A percentile compares a stretch with the other conserved stretches of the same genome.
phyloP scores from a whole-genome alignment of 2,329 filamentous ascomycete genomes.

The Alternaria sp. region DNA sequence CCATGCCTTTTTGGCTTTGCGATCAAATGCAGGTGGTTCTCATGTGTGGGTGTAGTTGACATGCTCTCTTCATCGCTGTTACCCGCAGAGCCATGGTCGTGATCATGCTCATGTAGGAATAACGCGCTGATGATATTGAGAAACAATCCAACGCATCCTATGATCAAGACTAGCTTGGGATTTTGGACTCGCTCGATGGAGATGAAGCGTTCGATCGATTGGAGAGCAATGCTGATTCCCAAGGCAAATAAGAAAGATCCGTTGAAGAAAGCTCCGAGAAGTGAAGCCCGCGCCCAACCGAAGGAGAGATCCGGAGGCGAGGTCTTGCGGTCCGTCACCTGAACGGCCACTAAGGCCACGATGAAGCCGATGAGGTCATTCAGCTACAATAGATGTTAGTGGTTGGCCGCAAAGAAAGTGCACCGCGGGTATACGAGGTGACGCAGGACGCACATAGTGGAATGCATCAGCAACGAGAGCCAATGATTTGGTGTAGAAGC shows the following conservation, averaged over 20 bases:
- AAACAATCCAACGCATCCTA: slow-evolving; percentile 71
- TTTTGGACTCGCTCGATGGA: slow-evolving; percentile 66
- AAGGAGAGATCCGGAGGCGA: slow-evolving; percentile 70
- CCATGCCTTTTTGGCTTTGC: slow-evolving; percentile 33
- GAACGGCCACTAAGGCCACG: slow-evolving; percentile 70
- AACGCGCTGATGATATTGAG: slow-evolving; percentile 72
- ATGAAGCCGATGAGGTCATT: slow-evolving; percentile 76
- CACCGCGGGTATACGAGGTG: no score
- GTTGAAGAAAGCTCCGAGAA: slow-evolving; percentile 83
- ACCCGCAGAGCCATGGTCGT: slow-evolving; percentile 52
- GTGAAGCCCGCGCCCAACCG: slow-evolving; percentile 78
- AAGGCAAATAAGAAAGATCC: slow-evolving; percentile 77
- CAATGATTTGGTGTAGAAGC: slow-evolving; percentile 74
- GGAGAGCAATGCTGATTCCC: slow-evolving; percentile 75
- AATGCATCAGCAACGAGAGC: slow-evolving; percentile 80
- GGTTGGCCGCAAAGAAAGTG: not conserved
- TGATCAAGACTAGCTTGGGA: slow-evolving; percentile 71
- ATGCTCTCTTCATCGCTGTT: slow-evolving; percentile 24
- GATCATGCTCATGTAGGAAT: slow-evolving; percentile 65
- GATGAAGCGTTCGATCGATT: slow-evolving; percentile 76
- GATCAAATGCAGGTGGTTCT: slow-evolving; percentile 38
- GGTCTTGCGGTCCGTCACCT: slow-evolving; percentile 63
- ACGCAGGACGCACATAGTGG: slow-evolving; percentile 69
- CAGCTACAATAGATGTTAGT: slow-evolving; percentile 56
- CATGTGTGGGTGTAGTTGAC: slow-evolving; percentile 25